Evolutionary conservation across 2,329 filamentous ascomycete genomes (phyloP), one percentile per base, ranked within the genome.

Genomic region (Fusarium lyarnte): DNA sequence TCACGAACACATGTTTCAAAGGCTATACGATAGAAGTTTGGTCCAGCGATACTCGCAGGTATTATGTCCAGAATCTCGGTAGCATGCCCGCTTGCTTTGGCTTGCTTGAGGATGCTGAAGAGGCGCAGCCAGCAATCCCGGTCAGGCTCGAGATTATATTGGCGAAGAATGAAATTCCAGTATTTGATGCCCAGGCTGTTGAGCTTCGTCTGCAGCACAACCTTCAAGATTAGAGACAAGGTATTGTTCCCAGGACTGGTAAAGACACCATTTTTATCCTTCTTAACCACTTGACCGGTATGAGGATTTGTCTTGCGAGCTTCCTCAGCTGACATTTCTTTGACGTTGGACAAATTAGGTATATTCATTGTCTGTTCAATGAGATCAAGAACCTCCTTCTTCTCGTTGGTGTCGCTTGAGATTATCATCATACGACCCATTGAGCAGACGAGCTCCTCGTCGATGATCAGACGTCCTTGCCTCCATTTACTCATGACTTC

Each of bases 281-380:
- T 35, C 76, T 63, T 35, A 25, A 49, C 57, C 36, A 63, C 36
- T 36, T 58, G 31, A 16, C 36, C 47, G 13, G 68, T 47, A 39
- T 36, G 41, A 55, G 58, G 38, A n/a, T 68, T 46, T 45, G 53
- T 52, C 13, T 62, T 64, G 42, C 51, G 55, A 31, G 63, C 51
- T 16, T 66, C 64, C 19, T n/a, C 45, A 29, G 58, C 39, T 42
- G 66, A 61, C 31, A 57, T 51, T 35, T 49, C 41, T 19, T 74
- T 62, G 16, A 49, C 19, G 77, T 73, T 85, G 74, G 80, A 85
- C 73, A 84, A 78, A 57, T 89, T 88, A 38, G 91, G 89, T 45
- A 97, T 87, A 51, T 89, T 88, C 90, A 95, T 95, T 2, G 94
- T 93, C 81, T 97, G 91, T 73, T 94, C 87, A n/a, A 97, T 82